phyloP scores from a whole-genome alignment of 371 early-diverging fungal genomes.

The Conidiobolus incongruus region DNA sequence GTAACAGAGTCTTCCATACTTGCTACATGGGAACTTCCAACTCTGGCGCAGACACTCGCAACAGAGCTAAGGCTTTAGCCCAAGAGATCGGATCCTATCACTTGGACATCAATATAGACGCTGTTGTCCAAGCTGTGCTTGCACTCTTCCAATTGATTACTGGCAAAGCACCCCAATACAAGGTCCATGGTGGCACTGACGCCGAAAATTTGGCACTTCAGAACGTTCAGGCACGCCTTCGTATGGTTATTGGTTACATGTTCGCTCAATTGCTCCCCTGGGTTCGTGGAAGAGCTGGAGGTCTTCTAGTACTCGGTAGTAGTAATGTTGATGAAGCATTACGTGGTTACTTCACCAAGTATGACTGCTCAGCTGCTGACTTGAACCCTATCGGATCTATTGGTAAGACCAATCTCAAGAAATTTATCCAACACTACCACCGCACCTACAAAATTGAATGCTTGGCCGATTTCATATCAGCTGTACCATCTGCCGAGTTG shows the following conservation, averaged over 20 bases:
- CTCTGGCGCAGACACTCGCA: conserved; percentile 66
- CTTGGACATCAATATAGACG: too few species aligned
- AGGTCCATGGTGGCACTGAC: conserved; percentile 63
- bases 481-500: conserved; percentile 86
- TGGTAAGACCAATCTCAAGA: conserved; percentile 69
- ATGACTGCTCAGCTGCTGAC: conserved; percentile 94
- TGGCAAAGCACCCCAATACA: conserved; percentile 48
- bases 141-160: conserved; percentile 53
- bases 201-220: conserved; percentile 88
- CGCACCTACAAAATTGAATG: conserved; percentile 39
- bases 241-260: conserved; percentile 89
- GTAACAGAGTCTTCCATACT: conserved; percentile 27
- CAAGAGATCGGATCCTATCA: conserved; percentile 61
- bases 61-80: conserved; percentile 60
- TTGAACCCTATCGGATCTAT: conserved; percentile 93
- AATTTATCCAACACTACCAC: conserved; percentile 52
- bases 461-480: conserved; percentile 55
- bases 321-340: conserved; percentile 94
- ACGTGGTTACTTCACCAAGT: conserved; percentile 93
- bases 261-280: conserved; percentile 89
- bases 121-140: conserved; percentile 52
- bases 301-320: conserved; percentile 79
- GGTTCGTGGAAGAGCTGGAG: conserved; percentile 44
- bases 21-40: conserved; percentile 88
- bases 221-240: conserved; percentile 86